Evolutionary conservation across 2,329 filamentous ascomycete genomes (phyloP), one percentile per base, ranked within the genome.

Genomic region (Arthrobotrys megalospora): DNA sequence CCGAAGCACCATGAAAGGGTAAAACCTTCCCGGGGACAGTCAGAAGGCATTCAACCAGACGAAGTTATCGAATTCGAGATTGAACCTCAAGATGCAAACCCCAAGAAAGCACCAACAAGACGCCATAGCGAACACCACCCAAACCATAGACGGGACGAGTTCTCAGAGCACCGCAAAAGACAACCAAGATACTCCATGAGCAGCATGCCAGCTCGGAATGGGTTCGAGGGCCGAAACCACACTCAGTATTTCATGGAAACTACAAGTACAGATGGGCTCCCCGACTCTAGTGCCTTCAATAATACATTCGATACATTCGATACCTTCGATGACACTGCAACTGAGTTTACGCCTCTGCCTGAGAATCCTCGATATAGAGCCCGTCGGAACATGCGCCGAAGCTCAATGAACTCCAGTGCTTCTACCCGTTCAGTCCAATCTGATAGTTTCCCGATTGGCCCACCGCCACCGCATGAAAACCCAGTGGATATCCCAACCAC

Each of bases 181-280:
- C 50, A 47, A 48, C 38, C 53, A 34, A 34, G 67, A 21, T 64
- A 72, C 45, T 78, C 75, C 24, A 68, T 69, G 52, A 66, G 63
- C 48, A 63, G 67, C 38, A 43, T 64, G 21, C 43, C 67, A 6
- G 60, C 21, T 12, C 52, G 75, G 6, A 43, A 43, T 60, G 55
- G 55, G n/a, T 60, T 60, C 55, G 55, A 60, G 16, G 10, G 10
- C 28, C 67, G 67, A 36, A 66, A 67, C 38, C 67, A 65, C 47
- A 62, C 58, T 21, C 67, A 78, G 41, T 78, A 72, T 64, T 78
- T 72, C 75, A 78, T 78, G 75, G 75, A 72, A 55, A 78, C 75
- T 68, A 78, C 67, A 68, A 67, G 41, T 67, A 72, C 62, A 68
- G 62, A 78, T 48, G 75, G 34, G 16, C 45, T 58, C 21, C 75